These are phyloP conservation scores for Ascosphaera aggregata DNA, from an alignment of 2,329 filamentous ascomycete genomes.

Conservation along the genomic window DNA sequence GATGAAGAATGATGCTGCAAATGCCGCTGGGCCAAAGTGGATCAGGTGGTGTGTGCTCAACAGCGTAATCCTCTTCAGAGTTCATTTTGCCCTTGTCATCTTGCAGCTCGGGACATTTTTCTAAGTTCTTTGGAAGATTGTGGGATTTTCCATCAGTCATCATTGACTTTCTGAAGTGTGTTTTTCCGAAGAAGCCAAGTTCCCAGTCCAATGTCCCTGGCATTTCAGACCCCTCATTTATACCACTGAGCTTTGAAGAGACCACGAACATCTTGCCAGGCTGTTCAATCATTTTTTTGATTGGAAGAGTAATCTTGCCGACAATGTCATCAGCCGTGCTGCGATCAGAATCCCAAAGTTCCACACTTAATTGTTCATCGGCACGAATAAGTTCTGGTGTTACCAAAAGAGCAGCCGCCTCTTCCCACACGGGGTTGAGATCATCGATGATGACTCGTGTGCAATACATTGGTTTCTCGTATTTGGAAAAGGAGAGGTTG, in stretches of 20 bases:
- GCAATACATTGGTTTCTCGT: conserved; percentile 93
- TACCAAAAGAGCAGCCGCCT: conserved; percentile 64
- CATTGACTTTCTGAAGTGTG: conserved; percentile 61
- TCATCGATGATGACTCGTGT: conserved; percentile 91
- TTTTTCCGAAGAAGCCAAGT: conserved; percentile 84
- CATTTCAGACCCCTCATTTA: conserved; percentile 70
- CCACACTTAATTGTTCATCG: conserved; percentile 77
- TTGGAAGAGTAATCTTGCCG: conserved; percentile 78
- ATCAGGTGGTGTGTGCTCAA: conserved; percentile 75
- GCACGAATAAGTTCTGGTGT: conserved; percentile 80
- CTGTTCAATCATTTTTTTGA: conserved; percentile 87
- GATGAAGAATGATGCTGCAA: conserved; percentile 67
- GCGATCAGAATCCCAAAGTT: conserved; percentile 90
- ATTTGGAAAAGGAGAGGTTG: conserved; percentile 85
- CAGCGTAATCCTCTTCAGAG: conserved; percentile 54
- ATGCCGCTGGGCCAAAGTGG: conserved; percentile 91
- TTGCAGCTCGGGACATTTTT: conserved; percentile 53
- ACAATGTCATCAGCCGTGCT: conserved; percentile 86
- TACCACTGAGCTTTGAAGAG: conserved; percentile 56
- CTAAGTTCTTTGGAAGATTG: conserved; percentile 48
- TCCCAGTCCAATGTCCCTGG: conserved; percentile 91
- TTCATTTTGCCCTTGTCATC: conserved; percentile 67
- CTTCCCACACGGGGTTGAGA: conserved; percentile 79
- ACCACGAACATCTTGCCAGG: conserved; percentile 85
- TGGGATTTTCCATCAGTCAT: conserved; percentile 71